Percentiles rank a stretch among this genome's conserved stretches.
Evolutionary conservation across 345 rosid genomes (phyloP).

Genomic region (Sonneratia caseolaris): DNA sequence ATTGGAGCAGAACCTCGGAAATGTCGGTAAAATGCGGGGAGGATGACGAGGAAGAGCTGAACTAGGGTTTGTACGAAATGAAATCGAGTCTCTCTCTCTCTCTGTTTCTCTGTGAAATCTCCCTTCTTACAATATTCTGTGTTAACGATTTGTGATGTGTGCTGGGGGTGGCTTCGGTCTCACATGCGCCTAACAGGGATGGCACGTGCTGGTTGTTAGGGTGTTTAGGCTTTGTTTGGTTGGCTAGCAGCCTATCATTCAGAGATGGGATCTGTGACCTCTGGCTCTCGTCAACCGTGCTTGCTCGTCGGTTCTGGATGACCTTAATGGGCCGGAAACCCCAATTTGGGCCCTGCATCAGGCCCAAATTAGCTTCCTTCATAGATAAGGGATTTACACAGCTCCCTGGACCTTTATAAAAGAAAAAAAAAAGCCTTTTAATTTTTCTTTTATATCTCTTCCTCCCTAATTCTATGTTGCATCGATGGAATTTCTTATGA

Average conservation of each 20-base stretch:
- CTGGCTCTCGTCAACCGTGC: background rate
- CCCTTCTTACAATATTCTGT: background rate
- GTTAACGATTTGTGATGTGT: slow-evolving; percentile 6
- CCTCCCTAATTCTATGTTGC: too few relatives aligned
- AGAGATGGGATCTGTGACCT: background rate
- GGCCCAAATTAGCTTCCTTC: background rate
- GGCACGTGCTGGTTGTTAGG: slow-evolving; percentile 25
- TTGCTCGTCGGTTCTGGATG: background rate
- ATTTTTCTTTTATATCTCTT: too few relatives aligned
- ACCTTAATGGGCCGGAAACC: background rate
- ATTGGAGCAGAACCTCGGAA: slow-evolving; percentile 1
- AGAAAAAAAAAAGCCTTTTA: too few relatives aligned
- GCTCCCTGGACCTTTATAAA: too few relatives aligned
- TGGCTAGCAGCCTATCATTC: background rate
- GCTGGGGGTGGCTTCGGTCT: slow-evolving; percentile 10
- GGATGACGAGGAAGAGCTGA: background rate
- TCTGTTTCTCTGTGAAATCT: background rate
- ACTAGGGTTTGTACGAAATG: slow-evolving; percentile 10
- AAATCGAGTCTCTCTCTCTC: background rate
- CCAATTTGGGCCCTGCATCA: background rate
- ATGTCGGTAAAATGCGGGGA: slow-evolving; percentile 1
- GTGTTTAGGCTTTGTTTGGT: slow-evolving; percentile 11
- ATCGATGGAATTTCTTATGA: too few relatives aligned
- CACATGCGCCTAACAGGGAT: slow-evolving; percentile 18
- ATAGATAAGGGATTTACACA: too few relatives aligned